phyloP scores from a whole-genome alignment of 2,329 filamentous ascomycete genomes.

The Hypoxylon sp. region DNA sequence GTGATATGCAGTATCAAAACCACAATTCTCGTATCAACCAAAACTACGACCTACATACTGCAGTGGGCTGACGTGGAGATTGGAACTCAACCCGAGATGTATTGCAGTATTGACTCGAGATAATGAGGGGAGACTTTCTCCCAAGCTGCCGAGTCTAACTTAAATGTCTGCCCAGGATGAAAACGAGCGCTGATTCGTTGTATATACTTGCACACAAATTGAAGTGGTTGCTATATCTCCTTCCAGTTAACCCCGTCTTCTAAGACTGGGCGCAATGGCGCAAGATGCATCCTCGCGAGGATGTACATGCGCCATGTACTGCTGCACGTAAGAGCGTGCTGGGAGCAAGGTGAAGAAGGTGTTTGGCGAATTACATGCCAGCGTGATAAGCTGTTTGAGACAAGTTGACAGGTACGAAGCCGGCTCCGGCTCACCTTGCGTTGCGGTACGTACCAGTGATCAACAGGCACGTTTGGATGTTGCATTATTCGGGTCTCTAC shows the following conservation, averaged over 20 bases:
- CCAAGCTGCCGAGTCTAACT: constrained; percentile 32
- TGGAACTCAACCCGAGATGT: constrained; percentile 27
- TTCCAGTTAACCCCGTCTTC: constrained; percentile 32
- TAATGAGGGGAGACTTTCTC: constrained; percentile 31
- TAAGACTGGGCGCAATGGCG: too few relatives aligned
- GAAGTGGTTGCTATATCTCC: background rate
- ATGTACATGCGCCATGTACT: constrained; percentile 13
- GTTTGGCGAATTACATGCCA: constrained; percentile 33
- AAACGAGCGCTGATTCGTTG: constrained; percentile 13
- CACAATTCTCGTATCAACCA: constrained; percentile 26
- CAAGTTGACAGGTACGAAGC: constrained; percentile 30
- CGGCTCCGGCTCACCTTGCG: constrained; percentile 26
- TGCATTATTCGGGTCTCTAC: constrained; percentile 41
- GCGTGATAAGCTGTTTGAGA: background rate
- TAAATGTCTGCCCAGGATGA: constrained; percentile 17
- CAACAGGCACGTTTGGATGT: constrained; percentile 44
- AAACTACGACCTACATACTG: constrained; percentile 3
- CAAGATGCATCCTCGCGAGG: constrained; percentile 12
- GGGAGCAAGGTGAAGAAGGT: constrained; percentile 23
- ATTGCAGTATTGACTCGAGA: constrained; percentile 30
- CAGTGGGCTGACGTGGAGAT: constrained; percentile 18
- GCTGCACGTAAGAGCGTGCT: constrained; percentile 24
- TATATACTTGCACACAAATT: constrained; percentile 2
- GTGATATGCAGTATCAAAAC: constrained; percentile 9
- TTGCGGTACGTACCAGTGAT: constrained; percentile 38